phyloP scores from a whole-genome alignment of 345 rosid genomes.

The Citrus medica region DNA sequence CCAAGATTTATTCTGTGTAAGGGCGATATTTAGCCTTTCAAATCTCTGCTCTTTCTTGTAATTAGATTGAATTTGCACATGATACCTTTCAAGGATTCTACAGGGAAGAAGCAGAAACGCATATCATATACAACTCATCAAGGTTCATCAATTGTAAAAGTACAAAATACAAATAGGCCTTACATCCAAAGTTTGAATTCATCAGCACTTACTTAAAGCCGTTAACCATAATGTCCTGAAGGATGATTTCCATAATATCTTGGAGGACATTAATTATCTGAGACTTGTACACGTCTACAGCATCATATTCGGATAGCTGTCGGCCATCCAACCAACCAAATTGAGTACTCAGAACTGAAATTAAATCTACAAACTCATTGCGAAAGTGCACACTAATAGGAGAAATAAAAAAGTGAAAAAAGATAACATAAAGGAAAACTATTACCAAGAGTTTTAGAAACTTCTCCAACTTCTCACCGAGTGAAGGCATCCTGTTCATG shows the following conservation, averaged over 20 bases:
- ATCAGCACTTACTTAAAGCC: conserved; percentile 67
- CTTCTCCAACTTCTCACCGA: conserved; percentile 71
- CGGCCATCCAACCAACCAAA: conserved; percentile 21
- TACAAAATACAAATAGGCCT: conserved; percentile 7
- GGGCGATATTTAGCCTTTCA: conserved; percentile 50
- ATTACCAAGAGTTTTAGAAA: conserved; percentile 72
- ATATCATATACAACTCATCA: conserved; percentile 11
- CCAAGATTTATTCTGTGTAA: conserved; percentile 30
- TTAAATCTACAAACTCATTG: background rate
- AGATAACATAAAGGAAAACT: conserved; percentile 1
- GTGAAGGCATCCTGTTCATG: conserved; percentile 73
- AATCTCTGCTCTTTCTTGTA: conserved; percentile 63
- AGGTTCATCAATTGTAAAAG: conserved; percentile 3
- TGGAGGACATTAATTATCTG: conserved; percentile 86
- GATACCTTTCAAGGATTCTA: conserved; percentile 61
- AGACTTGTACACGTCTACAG: conserved; percentile 42
- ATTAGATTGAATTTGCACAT: conserved; percentile 9
- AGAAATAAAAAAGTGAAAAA: background rate
- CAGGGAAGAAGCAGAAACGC: conserved; percentile 21
- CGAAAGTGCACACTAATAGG: conserved; percentile 3
- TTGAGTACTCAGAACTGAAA: background rate
- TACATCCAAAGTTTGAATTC: conserved; percentile 3
- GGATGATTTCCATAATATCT: conserved; percentile 86
- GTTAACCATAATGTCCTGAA: conserved; percentile 64
- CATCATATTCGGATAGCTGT: conserved; percentile 49